These are phyloP conservation scores for Didymella pomorum DNA, from an alignment of 2,329 filamentous ascomycete species.

Conservation along the genomic window DNA sequence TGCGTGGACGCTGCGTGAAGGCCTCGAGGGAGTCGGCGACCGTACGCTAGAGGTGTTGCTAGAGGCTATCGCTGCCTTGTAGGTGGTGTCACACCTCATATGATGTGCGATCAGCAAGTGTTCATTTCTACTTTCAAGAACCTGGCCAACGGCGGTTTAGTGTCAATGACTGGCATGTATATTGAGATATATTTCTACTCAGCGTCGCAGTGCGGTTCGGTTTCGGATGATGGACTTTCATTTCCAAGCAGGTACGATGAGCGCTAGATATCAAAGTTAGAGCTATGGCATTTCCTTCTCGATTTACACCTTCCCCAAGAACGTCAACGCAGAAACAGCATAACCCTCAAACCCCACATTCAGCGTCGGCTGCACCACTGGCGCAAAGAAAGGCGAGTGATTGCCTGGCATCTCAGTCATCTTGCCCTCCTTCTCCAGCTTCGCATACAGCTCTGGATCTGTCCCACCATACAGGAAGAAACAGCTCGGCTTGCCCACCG, in stretches of 20 bases:
- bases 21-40: conserved; percentile 55
- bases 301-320: conserved; percentile 40
- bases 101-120: background rate
- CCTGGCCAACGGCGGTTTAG: background rate
- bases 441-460: conserved; percentile 60
- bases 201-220: background rate
- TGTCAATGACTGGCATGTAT: conserved; percentile 1
- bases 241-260: background rate
- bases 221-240: background rate
- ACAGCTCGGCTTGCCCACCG: conserved; percentile 58
- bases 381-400: conserved; percentile 67
- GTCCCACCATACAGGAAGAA: conserved; percentile 67
- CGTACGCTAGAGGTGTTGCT: conserved; percentile 64
- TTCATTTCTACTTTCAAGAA: background rate
- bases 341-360: conserved; percentile 60
- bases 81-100: background rate
- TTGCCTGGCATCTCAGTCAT: conserved; percentile 64
- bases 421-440: conserved; percentile 55
- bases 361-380: conserved; percentile 67
- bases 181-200: background rate
- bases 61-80: conserved; percentile 65
- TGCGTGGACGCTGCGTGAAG: conserved; percentile 74
- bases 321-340: conserved; percentile 60
- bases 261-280: too few relatives aligned
- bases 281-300: too few relatives aligned